A percentile compares a stretch with the other conserved stretches of the same genome.
phyloP scores from a whole-genome alignment of 2,329 filamentous ascomycete species.

The Penicillium sclerotiorum region DNA sequence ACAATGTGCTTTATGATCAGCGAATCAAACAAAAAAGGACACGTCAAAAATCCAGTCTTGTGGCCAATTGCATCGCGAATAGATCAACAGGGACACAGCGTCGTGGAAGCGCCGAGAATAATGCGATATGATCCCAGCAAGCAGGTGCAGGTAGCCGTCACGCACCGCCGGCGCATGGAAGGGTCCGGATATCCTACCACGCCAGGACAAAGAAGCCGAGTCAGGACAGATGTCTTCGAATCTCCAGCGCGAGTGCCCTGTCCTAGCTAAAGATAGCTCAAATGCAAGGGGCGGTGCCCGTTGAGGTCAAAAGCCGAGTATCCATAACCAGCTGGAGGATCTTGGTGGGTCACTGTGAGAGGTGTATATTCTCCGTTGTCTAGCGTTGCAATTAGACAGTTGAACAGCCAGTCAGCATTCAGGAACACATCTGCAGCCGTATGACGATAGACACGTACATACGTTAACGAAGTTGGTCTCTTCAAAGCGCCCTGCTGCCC shows the following conservation, averaged over 20 bases:
- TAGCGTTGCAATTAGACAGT: background rate
- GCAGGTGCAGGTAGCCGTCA: conserved; percentile 30
- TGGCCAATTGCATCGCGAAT: conserved; percentile 14
- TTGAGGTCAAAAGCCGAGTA: conserved; percentile 10
- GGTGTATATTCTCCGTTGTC: conserved; percentile 9
- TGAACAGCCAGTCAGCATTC: conserved; percentile 11
- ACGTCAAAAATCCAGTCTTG: conserved; percentile 15
- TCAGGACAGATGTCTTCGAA: background rate
- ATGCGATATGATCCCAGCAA: conserved; percentile 6
- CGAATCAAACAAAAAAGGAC: conserved; percentile 15
- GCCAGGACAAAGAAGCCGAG: conserved; percentile 17
- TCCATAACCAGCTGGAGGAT: background rate
- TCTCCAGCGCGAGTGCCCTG: background rate
- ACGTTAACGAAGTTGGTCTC: background rate
- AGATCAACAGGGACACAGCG: background rate
- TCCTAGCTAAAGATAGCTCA: background rate
- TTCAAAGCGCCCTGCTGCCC: too few species aligned
- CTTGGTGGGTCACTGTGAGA: background rate
- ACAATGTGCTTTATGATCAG: background rate
- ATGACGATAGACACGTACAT: conserved; percentile 1
- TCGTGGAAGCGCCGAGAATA: conserved; percentile 18
- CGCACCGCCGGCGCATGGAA: conserved; percentile 14
- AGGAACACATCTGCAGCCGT: conserved; percentile 11
- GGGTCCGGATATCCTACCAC: conserved; percentile 17
- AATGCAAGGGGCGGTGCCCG: conserved; percentile 13